Evolutionary conservation across 140 eudicot species (phyloP).

Genomic region (Flaveria floridana): DNA sequence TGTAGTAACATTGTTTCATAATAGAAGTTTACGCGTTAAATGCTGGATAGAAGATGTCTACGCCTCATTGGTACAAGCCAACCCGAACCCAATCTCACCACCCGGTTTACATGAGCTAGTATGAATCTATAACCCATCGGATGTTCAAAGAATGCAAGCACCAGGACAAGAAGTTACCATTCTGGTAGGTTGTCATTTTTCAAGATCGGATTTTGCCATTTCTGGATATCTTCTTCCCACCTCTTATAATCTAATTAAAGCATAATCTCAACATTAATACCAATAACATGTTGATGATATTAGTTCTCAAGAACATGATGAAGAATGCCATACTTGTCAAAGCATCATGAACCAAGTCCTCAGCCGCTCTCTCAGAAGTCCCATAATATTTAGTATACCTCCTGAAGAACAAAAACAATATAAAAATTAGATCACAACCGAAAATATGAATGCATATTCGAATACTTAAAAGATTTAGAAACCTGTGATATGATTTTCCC

Average conservation of each 20-base stretch:
- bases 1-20: not conserved
- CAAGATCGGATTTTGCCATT: conserved; percentile 78
- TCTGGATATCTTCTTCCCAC: conserved; percentile 89
- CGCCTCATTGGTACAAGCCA: not conserved
- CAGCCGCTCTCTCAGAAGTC: conserved; percentile 78
- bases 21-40: not conserved
- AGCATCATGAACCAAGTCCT: conserved; percentile 81
- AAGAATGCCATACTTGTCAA: conserved; percentile 57
- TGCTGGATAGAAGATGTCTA: not conserved
- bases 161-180: conserved; percentile 47
- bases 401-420: conserved; percentile 41
- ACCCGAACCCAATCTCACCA: not conserved
- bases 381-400: conserved; percentile 92
- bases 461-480: not conserved
- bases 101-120: not conserved
- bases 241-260: conserved; percentile 64
- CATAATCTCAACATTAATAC: conserved; percentile 15
- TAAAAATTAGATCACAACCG: not conserved
- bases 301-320: not conserved
- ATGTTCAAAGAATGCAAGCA: conserved; percentile 3
- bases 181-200: conserved; percentile 63
- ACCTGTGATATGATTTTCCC: conserved; percentile 90
- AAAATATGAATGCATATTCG: not conserved
- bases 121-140: not conserved
- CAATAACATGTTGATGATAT: not conserved